phyloP scores from a whole-genome alignment of 805 yeast species.

The Monosporozyma aerobia region DNA sequence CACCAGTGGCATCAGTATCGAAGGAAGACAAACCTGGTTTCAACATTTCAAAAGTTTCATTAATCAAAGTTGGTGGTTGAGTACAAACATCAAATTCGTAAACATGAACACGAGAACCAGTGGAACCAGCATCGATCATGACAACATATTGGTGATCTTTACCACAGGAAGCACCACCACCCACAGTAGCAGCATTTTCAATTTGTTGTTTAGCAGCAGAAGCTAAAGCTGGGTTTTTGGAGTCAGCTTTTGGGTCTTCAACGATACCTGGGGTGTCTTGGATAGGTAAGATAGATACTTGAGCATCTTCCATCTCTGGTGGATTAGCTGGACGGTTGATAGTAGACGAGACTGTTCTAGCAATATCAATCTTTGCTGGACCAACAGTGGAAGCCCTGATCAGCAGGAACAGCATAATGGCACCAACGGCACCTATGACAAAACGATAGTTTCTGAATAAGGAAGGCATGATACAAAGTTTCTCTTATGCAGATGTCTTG shows the following conservation, averaged over 20 bases:
- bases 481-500: not conserved
- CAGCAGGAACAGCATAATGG: conserved; percentile 42
- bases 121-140: conserved; percentile 97
- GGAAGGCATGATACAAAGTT: conserved; percentile 17
- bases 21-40: conserved; percentile 88
- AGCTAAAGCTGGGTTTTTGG: conserved; percentile 18
- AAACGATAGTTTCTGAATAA: conserved; percentile 43
- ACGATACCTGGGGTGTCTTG: conserved; percentile 20
- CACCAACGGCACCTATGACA: conserved; percentile 40
- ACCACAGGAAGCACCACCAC: conserved; percentile 21
- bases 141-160: conserved; percentile 62
- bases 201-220: conserved; percentile 16
- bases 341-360: conserved; percentile 11
- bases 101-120: conserved; percentile 93
- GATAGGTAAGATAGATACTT: conserved; percentile 14
- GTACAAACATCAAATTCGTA: conserved; percentile 83
- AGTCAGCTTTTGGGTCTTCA: conserved; percentile 13
- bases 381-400: conserved; percentile 36
- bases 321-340: conserved; percentile 13
- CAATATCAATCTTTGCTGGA: conserved; percentile 9
- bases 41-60: conserved; percentile 79
- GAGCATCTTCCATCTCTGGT: conserved; percentile 6
- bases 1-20: conserved; percentile 70
- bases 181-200: conserved; percentile 1
- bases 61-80: conserved; percentile 70